These are phyloP conservation scores for Gossypium lobatum DNA, from an alignment of 441 rosid species.

Conservation along the genomic window DNA sequence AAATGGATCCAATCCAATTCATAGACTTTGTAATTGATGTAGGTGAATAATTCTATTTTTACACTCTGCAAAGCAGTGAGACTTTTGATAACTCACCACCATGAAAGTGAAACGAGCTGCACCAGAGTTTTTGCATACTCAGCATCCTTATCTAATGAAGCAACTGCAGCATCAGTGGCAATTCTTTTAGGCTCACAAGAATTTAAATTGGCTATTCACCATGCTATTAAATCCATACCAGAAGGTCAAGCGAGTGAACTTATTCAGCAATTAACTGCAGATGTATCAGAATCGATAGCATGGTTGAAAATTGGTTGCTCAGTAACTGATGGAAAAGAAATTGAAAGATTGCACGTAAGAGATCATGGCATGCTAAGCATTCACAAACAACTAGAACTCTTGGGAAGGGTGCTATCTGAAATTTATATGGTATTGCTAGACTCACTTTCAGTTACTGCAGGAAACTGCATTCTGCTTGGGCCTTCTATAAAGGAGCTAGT, in stretches of 20 bases:
- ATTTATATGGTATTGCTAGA: conserved; percentile 55
- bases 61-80: conserved; percentile 76
- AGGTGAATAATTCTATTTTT: conserved; percentile 65
- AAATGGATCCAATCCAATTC: conserved; percentile 2
- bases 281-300: conserved; percentile 51
- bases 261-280: conserved; percentile 50
- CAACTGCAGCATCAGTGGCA: conserved; percentile 44
- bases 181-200: conserved; percentile 47
- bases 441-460: conserved; percentile 61
- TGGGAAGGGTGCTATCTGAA: conserved; percentile 72
- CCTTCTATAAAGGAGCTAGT: conserved; percentile 51
- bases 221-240: conserved; percentile 61
- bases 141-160: conserved; percentile 25
- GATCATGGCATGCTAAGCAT: conserved; percentile 17
- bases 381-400: conserved; percentile 43
- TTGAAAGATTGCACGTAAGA: conserved; percentile 22
- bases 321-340: conserved; percentile 29
- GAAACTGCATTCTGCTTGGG: conserved; percentile 69
- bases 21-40: conserved; percentile 24
- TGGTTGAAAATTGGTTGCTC: conserved; percentile 56
- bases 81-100: conserved; percentile 30
- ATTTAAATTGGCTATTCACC: conserved; percentile 52
- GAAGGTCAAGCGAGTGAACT: conserved; percentile 86
- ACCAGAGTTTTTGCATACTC: conserved; percentile 18
- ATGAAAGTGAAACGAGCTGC: conserved; percentile 24